A percentile compares a stretch with the other conserved stretches of the same genome.
phyloP scores from a whole-genome alignment of 106 monocot species.

The Acanthochlamys bracteata region DNA sequence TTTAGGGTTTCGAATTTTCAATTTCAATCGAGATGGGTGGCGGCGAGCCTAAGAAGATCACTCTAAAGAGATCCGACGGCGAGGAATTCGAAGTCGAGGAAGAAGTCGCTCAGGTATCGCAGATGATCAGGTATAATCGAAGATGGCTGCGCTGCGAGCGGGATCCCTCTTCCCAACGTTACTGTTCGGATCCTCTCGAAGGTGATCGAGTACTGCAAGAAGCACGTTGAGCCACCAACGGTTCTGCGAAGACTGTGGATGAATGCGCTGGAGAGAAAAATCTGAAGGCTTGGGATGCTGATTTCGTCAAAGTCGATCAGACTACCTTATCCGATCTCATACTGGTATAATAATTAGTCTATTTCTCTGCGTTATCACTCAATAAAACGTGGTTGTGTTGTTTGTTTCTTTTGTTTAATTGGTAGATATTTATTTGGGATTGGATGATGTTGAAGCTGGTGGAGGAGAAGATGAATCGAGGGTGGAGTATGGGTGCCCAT shows the following conservation, averaged over 20 bases:
- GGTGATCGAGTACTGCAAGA: conserved; percentile 5
- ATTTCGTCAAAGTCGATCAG: conserved; percentile 20
- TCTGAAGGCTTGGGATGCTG: conserved; percentile 18
- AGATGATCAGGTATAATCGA: conserved; percentile 14
- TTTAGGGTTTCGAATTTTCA: too few species aligned
- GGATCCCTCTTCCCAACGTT: conserved; percentile 14
- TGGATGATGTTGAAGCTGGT: conserved; percentile 18
- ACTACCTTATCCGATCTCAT: conserved; percentile 20
- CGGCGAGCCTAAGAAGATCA: too few species aligned
- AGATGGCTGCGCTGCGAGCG: conserved; percentile 8
- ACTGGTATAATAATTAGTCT: background rate
- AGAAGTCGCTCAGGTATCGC: background rate
- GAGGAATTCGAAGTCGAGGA: conserved; percentile 11
- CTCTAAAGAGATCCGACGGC: too few species aligned
- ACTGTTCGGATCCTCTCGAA: conserved; percentile 3
- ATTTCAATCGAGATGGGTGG: too few species aligned
- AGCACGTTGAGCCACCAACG: background rate
- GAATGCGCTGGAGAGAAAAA: conserved; percentile 3
- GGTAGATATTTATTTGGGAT: conserved; percentile 18
- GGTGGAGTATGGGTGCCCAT: conserved; percentile 23
- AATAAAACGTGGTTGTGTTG: too few species aligned
- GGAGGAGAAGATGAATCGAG: conserved; percentile 13
- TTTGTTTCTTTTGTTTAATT: background rate
- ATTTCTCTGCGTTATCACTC: background rate
- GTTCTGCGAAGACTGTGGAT: background rate